Evolutionary conservation across 148 eudicot genomes (phyloP), one percentile per base, ranked within the genome.

Genomic region (Rhododendron henanense): DNA sequence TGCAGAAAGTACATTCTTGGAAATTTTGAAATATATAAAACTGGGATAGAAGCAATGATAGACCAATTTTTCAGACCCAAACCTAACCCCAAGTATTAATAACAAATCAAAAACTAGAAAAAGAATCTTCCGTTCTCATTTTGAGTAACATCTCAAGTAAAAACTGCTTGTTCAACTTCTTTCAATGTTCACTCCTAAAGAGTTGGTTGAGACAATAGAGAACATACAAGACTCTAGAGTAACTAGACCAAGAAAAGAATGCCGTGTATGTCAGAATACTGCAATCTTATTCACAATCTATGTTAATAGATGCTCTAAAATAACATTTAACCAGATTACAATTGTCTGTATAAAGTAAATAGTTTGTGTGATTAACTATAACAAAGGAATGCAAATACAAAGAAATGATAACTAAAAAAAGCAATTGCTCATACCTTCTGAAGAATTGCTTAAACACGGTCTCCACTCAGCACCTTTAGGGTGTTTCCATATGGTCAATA

Each of bases 401-500:
- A 39, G 11, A 79, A 14, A 50, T 83, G 67, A 5, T 15, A 23
- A 81, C 31, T 39, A 87, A 11, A 51, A 10, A 51, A 10, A 67
- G 25, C 71, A 45, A 81, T 67, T 78, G 77, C 84, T 79, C 89
- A 82, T 93, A 97, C 99, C 98, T 97, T 86, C 92, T 63, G 91
- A 87, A 77, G 95, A 93, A 84, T 85, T 95, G 90, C 92, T 93
- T 87, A 92, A 88, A 88, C 99, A 97, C 19, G 99, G 95, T 89
- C 89, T 95, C 99, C 99, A 97, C 84, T 90, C 96, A 83, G 96
- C 95, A 87, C 92, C 88, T 94, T 91, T 95, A 88, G 98, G 94
- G 87, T 94, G 94, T 89, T 93, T 93, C 99, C 99, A 97, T 88
- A 97, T 93, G 35, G 98, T 94, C 79, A 91, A 91, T 87, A 97